Percentiles rank a stretch among this genome's conserved stretches.
phyloP scores from a whole-genome alignment of 352 stramenopile genomes.

The Thalassiosira mediterranea region DNA sequence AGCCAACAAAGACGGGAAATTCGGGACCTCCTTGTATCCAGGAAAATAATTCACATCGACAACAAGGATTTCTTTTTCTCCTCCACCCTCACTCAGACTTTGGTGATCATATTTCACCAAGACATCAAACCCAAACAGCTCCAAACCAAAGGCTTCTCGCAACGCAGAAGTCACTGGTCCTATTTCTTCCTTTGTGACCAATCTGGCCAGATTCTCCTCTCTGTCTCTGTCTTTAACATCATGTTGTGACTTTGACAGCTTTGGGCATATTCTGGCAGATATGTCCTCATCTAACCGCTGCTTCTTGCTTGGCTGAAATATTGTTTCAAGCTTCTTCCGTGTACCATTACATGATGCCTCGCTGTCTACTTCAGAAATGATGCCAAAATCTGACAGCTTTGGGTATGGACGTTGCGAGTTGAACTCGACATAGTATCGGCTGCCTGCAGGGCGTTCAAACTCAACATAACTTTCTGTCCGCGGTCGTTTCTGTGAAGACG shows the following conservation, averaged over 20 bases:
- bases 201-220: constrained; percentile 24
- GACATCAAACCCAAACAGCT: constrained; percentile 84
- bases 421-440: constrained; percentile 70
- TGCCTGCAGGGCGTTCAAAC: constrained; percentile 47
- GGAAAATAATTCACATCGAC: constrained; percentile 86
- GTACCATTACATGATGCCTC: too few species aligned
- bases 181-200: constrained; percentile 69
- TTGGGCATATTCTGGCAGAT: too few species aligned
- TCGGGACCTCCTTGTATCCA: constrained; percentile 82
- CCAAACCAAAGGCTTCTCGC: constrained; percentile 73
- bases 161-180: constrained; percentile 68
- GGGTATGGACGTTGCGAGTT: constrained; percentile 83
- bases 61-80: constrained; percentile 62
- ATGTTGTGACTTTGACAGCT: too few species aligned
- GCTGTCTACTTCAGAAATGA: constrained; percentile 17
- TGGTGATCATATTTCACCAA: constrained; percentile 55
- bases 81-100: constrained; percentile 5
- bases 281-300: constrained; percentile 24
- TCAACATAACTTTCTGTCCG: constrained; percentile 50
- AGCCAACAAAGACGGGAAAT: constrained; percentile 77
- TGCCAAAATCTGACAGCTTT: constrained; percentile 76
- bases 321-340: too few species aligned
- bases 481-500: constrained; percentile 11
- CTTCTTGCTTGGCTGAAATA: constrained; percentile 11
- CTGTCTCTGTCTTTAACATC: not conserved